phyloP scores from a whole-genome alignment of 169 alveolate species.

The Plasmodium sp. region DNA sequence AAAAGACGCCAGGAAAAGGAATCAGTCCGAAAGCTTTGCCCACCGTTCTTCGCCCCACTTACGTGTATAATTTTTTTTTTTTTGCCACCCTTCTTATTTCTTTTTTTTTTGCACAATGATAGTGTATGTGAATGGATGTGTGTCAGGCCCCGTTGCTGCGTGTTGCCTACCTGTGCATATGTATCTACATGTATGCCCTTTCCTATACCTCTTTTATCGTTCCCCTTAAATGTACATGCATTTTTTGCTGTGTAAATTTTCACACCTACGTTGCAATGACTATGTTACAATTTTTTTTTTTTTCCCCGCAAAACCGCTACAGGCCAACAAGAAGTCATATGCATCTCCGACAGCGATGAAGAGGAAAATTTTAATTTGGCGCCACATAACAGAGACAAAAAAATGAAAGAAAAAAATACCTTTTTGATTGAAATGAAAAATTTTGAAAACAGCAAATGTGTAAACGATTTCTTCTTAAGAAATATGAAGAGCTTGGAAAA shows the following conservation, averaged over 20 bases:
- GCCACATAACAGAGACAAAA: not conserved
- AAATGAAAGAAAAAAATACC: not conserved
- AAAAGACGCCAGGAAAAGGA: not conserved
- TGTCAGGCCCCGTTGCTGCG: not conserved
- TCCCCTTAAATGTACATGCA: not conserved
- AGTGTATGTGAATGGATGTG: not conserved
- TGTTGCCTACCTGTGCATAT: not conserved
- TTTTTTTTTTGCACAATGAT: not conserved
- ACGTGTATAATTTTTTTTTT: not conserved
- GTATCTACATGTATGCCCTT: not conserved
- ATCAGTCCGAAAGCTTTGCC: not conserved
- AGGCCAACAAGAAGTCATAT: conserved; percentile 60
- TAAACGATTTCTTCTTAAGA: conserved; percentile 21
- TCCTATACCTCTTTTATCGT: not conserved
- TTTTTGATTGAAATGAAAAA: not conserved
- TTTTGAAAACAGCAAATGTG: not conserved
- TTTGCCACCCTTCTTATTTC: not conserved
- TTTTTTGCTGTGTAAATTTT: not conserved
- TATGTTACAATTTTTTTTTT: not conserved
- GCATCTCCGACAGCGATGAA: conserved; percentile 70
- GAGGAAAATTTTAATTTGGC: not conserved
- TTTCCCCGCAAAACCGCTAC: not conserved
- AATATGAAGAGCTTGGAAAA: conserved; percentile 7
- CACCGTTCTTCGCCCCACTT: not conserved
- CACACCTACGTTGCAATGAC: not conserved